Conservation (phyloP, 2,329 filamentous ascomycete genomes). For the Anthostomella pinea region DNA sequence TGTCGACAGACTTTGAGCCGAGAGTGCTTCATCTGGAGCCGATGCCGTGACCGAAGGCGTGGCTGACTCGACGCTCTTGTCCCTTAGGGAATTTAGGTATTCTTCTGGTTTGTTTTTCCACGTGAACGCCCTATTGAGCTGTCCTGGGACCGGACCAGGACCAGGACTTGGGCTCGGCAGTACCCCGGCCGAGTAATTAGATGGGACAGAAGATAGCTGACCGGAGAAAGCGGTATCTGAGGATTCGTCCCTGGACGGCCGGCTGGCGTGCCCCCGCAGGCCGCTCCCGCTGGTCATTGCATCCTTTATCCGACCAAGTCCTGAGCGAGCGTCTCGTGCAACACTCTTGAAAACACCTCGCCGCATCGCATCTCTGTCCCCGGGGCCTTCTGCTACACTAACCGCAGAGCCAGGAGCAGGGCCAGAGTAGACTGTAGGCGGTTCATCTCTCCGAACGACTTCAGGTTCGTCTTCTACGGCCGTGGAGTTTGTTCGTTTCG, state of each 20-base stretch:
- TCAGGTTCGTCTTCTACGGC: conserved; percentile 53
- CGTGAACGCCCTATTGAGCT: conserved; percentile 52
- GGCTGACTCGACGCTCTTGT: conserved; percentile 26
- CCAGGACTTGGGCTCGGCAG: conserved; percentile 33
- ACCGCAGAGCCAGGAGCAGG: conserved; percentile 44
- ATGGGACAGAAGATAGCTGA: conserved; percentile 35
- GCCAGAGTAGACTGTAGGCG: conserved; percentile 41
- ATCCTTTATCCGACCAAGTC: conserved; percentile 81
- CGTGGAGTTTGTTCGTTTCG: conserved; percentile 49
- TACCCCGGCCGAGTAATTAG: conserved; percentile 34
- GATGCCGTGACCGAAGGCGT: conserved; percentile 11
- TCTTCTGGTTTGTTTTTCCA: conserved; percentile 65
- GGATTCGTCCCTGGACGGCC: conserved; percentile 57
- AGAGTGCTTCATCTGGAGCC: conserved; percentile 11
- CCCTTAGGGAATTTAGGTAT: conserved; percentile 45
- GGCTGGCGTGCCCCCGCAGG: conserved; percentile 50
- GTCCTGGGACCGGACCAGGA: conserved; percentile 31
- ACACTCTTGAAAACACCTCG: conserved; percentile 75
- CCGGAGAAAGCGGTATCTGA: conserved; percentile 35
- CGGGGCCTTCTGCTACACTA: conserved; percentile 45
- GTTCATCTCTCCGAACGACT: conserved; percentile 44
- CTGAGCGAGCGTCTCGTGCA: conserved; percentile 76
- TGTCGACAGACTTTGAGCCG: conserved; percentile 9
- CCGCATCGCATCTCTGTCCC: conserved; percentile 57
- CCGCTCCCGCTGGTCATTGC: conserved; percentile 62